Conservation (phyloP, 1,284 basidiomycete species). For the Neotropicomus parvogracilis region DNA sequence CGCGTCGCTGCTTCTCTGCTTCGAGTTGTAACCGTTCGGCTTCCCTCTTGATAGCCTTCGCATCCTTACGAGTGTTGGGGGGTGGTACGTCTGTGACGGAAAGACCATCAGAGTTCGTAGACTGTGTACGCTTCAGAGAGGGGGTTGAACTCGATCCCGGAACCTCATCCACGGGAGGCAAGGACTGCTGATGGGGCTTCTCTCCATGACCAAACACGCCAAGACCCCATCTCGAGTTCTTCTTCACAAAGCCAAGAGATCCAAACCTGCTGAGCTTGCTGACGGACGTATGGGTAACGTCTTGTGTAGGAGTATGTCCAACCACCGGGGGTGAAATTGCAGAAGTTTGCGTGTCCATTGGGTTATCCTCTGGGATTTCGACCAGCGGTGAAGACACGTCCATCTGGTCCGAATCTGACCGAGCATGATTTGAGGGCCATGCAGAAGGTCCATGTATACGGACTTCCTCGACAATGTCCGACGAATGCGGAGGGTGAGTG, state of each 20-base stretch:
- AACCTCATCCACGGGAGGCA: slow-evolving; percentile 72
- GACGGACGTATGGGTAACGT: slow-evolving; percentile 37
- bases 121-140: slow-evolving; percentile 83
- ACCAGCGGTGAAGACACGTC: slow-evolving; percentile 48
- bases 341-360: slow-evolving; percentile 52
- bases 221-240: slow-evolving; percentile 59
- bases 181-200: slow-evolving; percentile 55
- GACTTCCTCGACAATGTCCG: slow-evolving; percentile 40
- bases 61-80: slow-evolving; percentile 50
- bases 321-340: slow-evolving; percentile 43
- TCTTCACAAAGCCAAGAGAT: slow-evolving; percentile 60
- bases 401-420: slow-evolving; percentile 57
- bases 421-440: slow-evolving; percentile 31
- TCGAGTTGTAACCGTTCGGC: slow-evolving; percentile 81
- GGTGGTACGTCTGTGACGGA: slow-evolving; percentile 56
- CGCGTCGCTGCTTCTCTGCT: slow-evolving; percentile 84
- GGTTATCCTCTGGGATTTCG: slow-evolving; percentile 41
- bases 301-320: slow-evolving; percentile 28
- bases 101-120: slow-evolving; percentile 70
- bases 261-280: slow-evolving; percentile 54
- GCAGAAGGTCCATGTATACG: slow-evolving; percentile 31
- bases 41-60: slow-evolving; percentile 89
- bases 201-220: slow-evolving; percentile 75
- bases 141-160: slow-evolving; percentile 53
- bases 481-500: slow-evolving; percentile 27